Evolutionary conservation across 192 early-diverging fungal species (phyloP), one percentile per base, ranked within the genome.

Genomic region (Backusella psychrophila): DNA sequence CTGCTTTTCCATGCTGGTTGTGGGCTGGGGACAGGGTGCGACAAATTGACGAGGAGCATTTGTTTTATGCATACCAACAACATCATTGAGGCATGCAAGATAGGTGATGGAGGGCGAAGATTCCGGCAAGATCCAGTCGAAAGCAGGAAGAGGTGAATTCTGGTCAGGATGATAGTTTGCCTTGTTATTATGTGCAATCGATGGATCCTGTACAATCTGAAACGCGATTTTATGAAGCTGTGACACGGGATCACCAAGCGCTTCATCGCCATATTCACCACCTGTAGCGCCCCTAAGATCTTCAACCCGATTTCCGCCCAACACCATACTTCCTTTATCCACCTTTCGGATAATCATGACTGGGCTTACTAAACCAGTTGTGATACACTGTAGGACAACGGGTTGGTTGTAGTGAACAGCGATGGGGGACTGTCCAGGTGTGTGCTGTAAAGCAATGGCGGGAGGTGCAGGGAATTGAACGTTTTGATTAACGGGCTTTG

Each of bases 171-270:
- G 41, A 38, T 49, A 38, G 59, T 38, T 66, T n/a, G 44, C 23
- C 36, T 74, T 74, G 29, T 56, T 74, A 7, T 36, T 74, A 74
- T 74, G 34, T 15, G 71, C 35, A 41, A 41, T 26, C 9, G 59
- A 67, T 5, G 85, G 69, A 71, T 90, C 81, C 9, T 89, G 87
- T 6, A 85, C 86, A 56, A 95, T 88, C 82, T 96, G 92, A 78
- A 97, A 92, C 1, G 95, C 95, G 6, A 97, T 89, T 85, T 97
- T 97, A 85, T 97, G 95, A 63, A 97, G 80, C 82, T 95, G 95
- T n/a, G 93, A 94, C 0, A 97, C 90, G 5, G 95, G 94, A 78
- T 97, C 96, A 29, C 94, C 94, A n/a, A 91, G 68, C 3, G 90
- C 79, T 72, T 87, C 85, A 34, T 88, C 85, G 34, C 81, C 85